A percentile compares a stretch with the other conserved stretches of the same genome.
phyloP scores from a whole-genome alignment of 139 green algal genomes.

The Coelastrella sp. region DNA sequence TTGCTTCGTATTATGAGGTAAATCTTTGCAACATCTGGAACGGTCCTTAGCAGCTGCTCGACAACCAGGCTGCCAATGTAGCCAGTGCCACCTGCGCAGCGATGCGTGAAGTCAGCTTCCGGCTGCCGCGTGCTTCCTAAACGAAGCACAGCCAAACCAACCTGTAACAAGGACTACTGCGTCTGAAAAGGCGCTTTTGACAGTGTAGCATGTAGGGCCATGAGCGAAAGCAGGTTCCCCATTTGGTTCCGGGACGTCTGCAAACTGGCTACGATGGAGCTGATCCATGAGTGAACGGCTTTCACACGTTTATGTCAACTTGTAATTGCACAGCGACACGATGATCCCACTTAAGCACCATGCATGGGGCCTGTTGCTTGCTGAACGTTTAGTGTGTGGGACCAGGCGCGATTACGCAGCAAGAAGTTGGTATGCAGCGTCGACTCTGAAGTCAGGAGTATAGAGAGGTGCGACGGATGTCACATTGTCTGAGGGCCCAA shows the following conservation, averaged over 20 bases:
- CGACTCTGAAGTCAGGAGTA: too few species aligned
- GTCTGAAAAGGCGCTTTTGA: neutral
- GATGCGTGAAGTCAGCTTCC: neutral
- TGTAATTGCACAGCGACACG: neutral
- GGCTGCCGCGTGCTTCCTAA: neutral
- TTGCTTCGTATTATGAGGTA: conserved; percentile 47
- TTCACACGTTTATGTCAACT: neutral
- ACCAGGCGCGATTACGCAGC: too few species aligned
- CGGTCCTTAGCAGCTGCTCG: conserved; percentile 66
- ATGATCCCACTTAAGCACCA: neutral
- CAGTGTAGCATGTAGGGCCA: neutral
- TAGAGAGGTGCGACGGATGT: too few species aligned
- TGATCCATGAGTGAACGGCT: neutral
- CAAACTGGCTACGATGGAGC: neutral
- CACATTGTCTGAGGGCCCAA: too few species aligned
- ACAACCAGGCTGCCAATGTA: conserved; percentile 68
- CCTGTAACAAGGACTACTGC: neutral
- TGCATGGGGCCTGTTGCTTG: neutral
- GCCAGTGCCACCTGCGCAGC: conserved; percentile 57
- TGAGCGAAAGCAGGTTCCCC: neutral
- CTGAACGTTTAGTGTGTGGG: neutral
- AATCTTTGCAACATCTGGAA: neutral
- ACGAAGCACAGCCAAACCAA: neutral
- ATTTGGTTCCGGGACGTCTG: neutral
- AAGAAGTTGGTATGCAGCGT: too few species aligned